Conservation (phyloP, 306 rosid genomes). For the Rosa chinensis region DNA sequence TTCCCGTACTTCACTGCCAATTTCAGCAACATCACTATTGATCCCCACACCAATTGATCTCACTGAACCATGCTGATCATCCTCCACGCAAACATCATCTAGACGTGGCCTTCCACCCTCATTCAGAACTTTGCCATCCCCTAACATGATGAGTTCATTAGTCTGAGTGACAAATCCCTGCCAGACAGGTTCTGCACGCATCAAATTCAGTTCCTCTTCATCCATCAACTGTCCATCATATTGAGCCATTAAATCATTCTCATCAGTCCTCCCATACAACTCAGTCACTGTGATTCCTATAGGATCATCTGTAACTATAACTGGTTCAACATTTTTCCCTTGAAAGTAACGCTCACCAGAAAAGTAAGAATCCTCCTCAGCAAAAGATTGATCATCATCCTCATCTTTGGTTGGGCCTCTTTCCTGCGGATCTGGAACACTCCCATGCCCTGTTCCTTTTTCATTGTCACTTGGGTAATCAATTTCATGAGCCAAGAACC, state of each 20-base stretch:
- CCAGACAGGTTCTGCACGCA: conserved; percentile 92
- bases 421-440: conserved; percentile 79
- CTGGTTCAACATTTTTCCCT: conserved; percentile 69
- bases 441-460: conserved; percentile 86
- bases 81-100: conserved; percentile 73
- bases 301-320: conserved; percentile 62
- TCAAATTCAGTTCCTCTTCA: conserved; percentile 77
- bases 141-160: conserved; percentile 71
- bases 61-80: conserved; percentile 85
- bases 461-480: conserved; percentile 99
- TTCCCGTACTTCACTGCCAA: conserved; percentile 90
- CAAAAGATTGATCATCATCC: conserved; percentile 94
- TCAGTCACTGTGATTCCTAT: conserved; percentile 66
- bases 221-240: conserved; percentile 93
- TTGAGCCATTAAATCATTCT: conserved; percentile 70
- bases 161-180: conserved; percentile 92
- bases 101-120: conserved; percentile 57
- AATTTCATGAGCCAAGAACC: conserved; percentile 99
- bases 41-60: conserved; percentile 99
- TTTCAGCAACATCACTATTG: conserved; percentile 82
- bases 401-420: conserved; percentile 79
- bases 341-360: conserved; percentile 87
- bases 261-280: conserved; percentile 64
- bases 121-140: conserved; percentile 61
- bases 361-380: conserved; percentile 94